These are phyloP conservation scores for Maudiozyma turicensis DNA, from an alignment of 805 yeast genomes.

Conservation along the genomic window DNA sequence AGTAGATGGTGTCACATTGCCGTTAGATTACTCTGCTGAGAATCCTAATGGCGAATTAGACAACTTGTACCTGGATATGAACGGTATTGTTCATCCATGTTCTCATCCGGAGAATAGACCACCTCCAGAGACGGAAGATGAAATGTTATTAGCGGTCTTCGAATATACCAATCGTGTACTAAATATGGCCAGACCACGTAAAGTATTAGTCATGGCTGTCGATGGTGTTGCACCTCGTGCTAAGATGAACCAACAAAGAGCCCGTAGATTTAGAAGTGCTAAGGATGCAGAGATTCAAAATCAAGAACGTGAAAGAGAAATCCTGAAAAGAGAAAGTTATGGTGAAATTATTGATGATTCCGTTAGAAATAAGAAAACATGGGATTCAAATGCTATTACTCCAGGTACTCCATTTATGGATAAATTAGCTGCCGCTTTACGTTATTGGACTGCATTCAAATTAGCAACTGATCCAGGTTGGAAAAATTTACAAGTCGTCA, in stretches of 20 bases:
- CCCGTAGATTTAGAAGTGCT: slow-evolving; percentile 87
- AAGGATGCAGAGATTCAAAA: slow-evolving; percentile 77
- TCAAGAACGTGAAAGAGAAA: slow-evolving; percentile 51
- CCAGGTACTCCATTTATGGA: slow-evolving; percentile 99
- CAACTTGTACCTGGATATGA: slow-evolving; percentile 92
- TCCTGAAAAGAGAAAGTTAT: slow-evolving; percentile 22
- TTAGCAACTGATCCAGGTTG: slow-evolving; percentile 86
- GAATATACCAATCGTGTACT: slow-evolving; percentile 86
- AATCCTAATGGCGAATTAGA: slow-evolving; percentile 96
- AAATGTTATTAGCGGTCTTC: slow-evolving; percentile 90
- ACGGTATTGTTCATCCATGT: slow-evolving; percentile 98
- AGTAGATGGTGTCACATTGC: slow-evolving; percentile 53
- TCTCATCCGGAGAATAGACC: slow-evolving; percentile 96
- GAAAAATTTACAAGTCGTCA: slow-evolving; percentile 79
- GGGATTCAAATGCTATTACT: slow-evolving; percentile 96
- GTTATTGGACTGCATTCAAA: slow-evolving; percentile 91
- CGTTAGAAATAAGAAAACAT: slow-evolving; percentile 60
- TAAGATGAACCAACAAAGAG: slow-evolving; percentile 93
- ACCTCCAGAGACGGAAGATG: slow-evolving; percentile 93
- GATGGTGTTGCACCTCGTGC: slow-evolving; percentile 99
- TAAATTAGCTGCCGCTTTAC: slow-evolving; percentile 65
- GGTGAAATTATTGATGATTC: slow-evolving; percentile 71
- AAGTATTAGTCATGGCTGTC: slow-evolving; percentile 86
- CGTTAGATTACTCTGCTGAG: slow-evolving; percentile 58
- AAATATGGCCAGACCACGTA: slow-evolving; percentile 90